Percentiles rank a stretch among this genome's conserved stretches.
These are phyloP conservation scores for Amylostereum areolatum DNA, from an alignment of 1,284 basidiomycete species.

Conservation along the genomic window DNA sequence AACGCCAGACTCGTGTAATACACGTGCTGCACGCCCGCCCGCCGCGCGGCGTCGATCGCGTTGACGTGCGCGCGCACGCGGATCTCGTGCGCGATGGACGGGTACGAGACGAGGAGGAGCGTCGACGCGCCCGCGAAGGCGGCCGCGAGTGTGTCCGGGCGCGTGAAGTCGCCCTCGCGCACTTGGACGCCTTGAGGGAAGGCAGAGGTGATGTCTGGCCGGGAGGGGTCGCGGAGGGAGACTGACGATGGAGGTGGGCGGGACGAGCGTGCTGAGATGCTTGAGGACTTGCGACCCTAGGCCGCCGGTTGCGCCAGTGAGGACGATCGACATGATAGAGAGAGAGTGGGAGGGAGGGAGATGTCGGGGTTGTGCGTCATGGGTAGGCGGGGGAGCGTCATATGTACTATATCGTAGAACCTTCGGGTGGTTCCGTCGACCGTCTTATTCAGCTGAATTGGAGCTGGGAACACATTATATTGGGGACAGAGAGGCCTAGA, in stretches of 20 bases:
- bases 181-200: slow-evolving; percentile 21
- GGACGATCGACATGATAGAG: no score
- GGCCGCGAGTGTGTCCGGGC: slow-evolving; percentile 23
- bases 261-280: slow-evolving; percentile 25
- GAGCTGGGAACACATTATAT: no score
- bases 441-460: no score
- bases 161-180: slow-evolving; percentile 26
- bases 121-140: slow-evolving; percentile 29
- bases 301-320: slow-evolving; percentile 31
- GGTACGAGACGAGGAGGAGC: slow-evolving; percentile 33
- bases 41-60: slow-evolving; percentile 34
- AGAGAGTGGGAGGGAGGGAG: no score
- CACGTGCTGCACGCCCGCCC: slow-evolving; percentile 25
- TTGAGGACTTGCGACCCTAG: slow-evolving; percentile 30
- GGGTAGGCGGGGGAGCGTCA: no score
- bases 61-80: slow-evolving; percentile 25
- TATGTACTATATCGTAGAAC: no score
- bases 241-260: slow-evolving; percentile 25
- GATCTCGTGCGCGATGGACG: slow-evolving; percentile 26
- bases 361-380: no score
- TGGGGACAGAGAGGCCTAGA: no score
- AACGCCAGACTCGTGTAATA: slow-evolving; percentile 35
- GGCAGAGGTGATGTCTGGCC: slow-evolving; percentile 14
- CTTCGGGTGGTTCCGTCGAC: no score
- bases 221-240: slow-evolving; percentile 28